These are phyloP conservation scores for Leptographium procerum DNA, from an alignment of 2,329 filamentous ascomycete species.

Conservation along the genomic window DNA sequence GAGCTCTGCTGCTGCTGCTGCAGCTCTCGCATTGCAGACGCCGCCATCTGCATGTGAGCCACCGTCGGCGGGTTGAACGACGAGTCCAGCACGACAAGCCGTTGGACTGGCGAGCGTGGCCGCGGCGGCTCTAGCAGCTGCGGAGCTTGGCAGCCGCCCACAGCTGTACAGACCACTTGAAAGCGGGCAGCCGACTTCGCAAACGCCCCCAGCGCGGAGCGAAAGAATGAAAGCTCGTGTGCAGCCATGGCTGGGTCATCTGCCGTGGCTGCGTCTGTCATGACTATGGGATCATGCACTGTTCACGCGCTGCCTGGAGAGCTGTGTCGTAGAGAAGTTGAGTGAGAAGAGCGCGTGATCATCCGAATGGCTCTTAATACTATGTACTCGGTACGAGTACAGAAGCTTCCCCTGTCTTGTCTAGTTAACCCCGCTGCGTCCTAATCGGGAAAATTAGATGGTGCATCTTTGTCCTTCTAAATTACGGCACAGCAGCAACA, in stretches of 20 bases:
- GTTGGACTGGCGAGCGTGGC: slow-evolving; percentile 1
- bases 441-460: background rate
- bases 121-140: background rate
- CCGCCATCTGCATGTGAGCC: slow-evolving; percentile 48
- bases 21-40: slow-evolving; percentile 28
- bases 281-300: background rate
- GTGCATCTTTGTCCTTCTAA: background rate
- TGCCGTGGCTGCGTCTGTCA: background rate
- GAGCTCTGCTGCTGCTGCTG: background rate
- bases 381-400: background rate
- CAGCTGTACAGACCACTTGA: slow-evolving; percentile 29
- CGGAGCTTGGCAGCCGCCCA: slow-evolving; percentile 15
- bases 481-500: background rate
- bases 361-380: too few species aligned
- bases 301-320: too few species aligned
- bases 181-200: slow-evolving; percentile 30
- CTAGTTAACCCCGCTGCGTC: background rate
- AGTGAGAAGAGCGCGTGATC: background rate
- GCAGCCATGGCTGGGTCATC: slow-evolving; percentile 2
- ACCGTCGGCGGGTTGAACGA: slow-evolving; percentile 58
- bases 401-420: background rate
- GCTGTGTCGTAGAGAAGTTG: background rate
- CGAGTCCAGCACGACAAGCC: slow-evolving; percentile 50
- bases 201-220: slow-evolving; percentile 32
- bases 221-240: slow-evolving; percentile 26